A percentile compares a stretch with the other conserved stretches of the same genome.
phyloP scores from a whole-genome alignment of 2,329 filamentous ascomycete species.

The Blastomyces silverae region DNA sequence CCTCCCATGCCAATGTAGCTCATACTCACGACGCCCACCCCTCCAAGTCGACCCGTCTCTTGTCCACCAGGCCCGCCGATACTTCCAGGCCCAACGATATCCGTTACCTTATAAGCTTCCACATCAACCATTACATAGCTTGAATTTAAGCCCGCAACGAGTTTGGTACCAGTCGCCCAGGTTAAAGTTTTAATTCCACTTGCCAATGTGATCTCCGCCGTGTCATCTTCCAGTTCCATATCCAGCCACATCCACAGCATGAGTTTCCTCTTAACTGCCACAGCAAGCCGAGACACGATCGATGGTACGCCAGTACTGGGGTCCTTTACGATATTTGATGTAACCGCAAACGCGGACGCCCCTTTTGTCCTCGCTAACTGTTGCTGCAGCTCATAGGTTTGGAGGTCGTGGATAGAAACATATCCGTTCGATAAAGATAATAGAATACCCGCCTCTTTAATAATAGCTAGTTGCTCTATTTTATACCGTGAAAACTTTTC shows the following conservation, averaged over 20 bases:
- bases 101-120: slow-evolving; percentile 62
- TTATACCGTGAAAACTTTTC: slow-evolving; percentile 89
- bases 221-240: slow-evolving; percentile 68
- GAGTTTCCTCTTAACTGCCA: slow-evolving; percentile 85
- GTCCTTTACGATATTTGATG: slow-evolving; percentile 92
- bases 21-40: slow-evolving; percentile 79
- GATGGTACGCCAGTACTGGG: slow-evolving; percentile 77
- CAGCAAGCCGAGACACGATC: slow-evolving; percentile 84
- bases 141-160: slow-evolving; percentile 85
- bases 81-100: slow-evolving; percentile 70
- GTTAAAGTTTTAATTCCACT: slow-evolving; percentile 83
- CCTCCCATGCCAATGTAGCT: slow-evolving; percentile 93
- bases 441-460: slow-evolving; percentile 89
- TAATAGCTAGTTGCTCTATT: slow-evolving; percentile 87
- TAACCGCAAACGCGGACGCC: slow-evolving; percentile 83
- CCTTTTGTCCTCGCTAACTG: slow-evolving; percentile 77
- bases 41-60: slow-evolving; percentile 68
- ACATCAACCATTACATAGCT: slow-evolving; percentile 88
- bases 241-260: slow-evolving; percentile 95
- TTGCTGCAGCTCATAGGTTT: slow-evolving; percentile 75
- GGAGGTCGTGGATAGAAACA: slow-evolving; percentile 82
- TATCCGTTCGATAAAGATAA: slow-evolving; percentile 86
- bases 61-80: slow-evolving; percentile 58
- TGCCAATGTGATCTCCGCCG: slow-evolving; percentile 68
- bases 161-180: slow-evolving; percentile 79